A percentile compares a stretch with the other conserved stretches of the same genome.
Evolutionary conservation across 2,329 filamentous ascomycete genomes (phyloP).

Genomic region (Fusarium miscanthi): DNA sequence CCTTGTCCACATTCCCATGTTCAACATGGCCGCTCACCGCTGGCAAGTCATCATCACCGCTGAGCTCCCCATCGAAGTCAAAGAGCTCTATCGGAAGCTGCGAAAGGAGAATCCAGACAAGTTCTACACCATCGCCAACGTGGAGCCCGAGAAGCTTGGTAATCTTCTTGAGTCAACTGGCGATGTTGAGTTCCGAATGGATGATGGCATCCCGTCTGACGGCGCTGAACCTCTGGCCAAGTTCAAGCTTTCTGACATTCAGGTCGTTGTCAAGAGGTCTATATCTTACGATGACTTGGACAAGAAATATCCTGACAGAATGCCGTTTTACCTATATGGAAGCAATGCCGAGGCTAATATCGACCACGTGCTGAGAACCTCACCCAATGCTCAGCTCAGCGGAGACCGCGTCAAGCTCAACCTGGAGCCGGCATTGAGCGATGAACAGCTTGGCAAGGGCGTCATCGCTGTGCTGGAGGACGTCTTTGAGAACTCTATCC

Average conservation of each 20-base stretch:
- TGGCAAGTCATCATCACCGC: constrained; percentile 4
- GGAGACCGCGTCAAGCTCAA: neutral
- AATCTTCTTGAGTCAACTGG: neutral
- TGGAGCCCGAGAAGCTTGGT: neutral
- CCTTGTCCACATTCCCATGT: neutral
- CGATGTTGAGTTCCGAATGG: neutral
- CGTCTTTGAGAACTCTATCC: neutral
- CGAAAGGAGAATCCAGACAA: neutral
- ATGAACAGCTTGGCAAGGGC: neutral
- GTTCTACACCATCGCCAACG: constrained; percentile 1
- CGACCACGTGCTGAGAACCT: neutral
- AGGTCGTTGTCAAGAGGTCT: neutral
- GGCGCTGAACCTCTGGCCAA: neutral
- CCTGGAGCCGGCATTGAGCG: neutral
- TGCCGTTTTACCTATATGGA: constrained; percentile 1
- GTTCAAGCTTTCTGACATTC: neutral
- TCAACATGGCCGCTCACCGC: constrained; percentile 5
- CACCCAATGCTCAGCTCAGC: neutral
- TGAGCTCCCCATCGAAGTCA: neutral
- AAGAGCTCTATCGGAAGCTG: neutral
- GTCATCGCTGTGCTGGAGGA: neutral
- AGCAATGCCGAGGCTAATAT: neutral
- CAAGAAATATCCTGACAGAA: neutral
- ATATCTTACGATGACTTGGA: neutral
- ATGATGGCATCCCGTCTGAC: neutral